A percentile compares a stretch with the other conserved stretches of the same genome.
These are phyloP conservation scores for Friedmanniomyces simplex DNA, from an alignment of 495 filamentous ascomycete species.

Conservation along the genomic window DNA sequence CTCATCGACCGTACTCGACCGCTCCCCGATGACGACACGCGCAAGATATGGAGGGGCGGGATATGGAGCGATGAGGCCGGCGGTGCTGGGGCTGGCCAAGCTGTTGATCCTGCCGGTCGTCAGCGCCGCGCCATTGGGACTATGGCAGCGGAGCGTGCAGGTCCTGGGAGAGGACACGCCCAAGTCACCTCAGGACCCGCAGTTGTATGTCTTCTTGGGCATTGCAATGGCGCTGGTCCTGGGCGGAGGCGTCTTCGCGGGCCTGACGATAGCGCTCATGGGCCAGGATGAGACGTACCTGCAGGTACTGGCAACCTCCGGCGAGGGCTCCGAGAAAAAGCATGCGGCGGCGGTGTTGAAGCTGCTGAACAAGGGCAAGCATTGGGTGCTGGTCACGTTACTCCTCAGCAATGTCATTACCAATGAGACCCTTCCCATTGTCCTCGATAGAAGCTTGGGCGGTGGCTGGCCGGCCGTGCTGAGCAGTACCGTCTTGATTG, in stretches of 20 bases:
- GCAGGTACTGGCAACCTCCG: slow-evolving; percentile 81
- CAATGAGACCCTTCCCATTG: slow-evolving; percentile 92
- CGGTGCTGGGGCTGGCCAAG: slow-evolving; percentile 9
- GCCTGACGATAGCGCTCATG: slow-evolving; percentile 89
- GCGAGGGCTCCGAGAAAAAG: slow-evolving; percentile 67
- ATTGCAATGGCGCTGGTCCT: slow-evolving; percentile 67
- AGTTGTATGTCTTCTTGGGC: slow-evolving; percentile 60
- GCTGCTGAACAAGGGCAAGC: slow-evolving; percentile 78
- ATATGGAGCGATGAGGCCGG: slow-evolving; percentile 12
- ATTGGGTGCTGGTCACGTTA: slow-evolving; percentile 97
- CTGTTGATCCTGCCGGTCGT: slow-evolving; percentile 8
- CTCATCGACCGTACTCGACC: not conserved
- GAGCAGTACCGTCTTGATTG: slow-evolving; percentile 84
- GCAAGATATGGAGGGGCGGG: not conserved
- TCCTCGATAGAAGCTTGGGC: slow-evolving; percentile 84
- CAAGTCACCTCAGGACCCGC: slow-evolving; percentile 37
- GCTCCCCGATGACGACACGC: not conserved
- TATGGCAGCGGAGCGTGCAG: not conserved
- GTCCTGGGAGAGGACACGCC: slow-evolving; percentile 5
- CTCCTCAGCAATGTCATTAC: slow-evolving; percentile 95
- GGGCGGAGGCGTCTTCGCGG: slow-evolving; percentile 87
- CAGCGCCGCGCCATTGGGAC: slow-evolving; percentile 9
- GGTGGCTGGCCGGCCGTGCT: slow-evolving; percentile 92
- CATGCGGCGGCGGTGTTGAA: slow-evolving; percentile 73
- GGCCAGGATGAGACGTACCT: slow-evolving; percentile 93